Evolutionary conservation across 2,329 filamentous ascomycete genomes (phyloP).

Genomic region (Geosmithia putterillii): DNA sequence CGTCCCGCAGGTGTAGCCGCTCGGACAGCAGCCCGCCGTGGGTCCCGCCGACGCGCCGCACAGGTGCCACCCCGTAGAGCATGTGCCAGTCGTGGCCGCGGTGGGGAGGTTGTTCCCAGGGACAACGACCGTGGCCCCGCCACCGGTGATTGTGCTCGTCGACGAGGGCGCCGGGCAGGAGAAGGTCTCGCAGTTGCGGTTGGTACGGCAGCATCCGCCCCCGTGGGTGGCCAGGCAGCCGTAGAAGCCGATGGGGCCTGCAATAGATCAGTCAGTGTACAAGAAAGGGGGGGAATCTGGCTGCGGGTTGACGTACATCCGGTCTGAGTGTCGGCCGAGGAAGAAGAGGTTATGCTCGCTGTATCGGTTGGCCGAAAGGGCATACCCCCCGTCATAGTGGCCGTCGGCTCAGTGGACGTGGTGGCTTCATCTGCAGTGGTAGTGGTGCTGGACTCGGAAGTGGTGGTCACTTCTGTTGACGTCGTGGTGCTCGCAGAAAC

Average conservation of each 20-base stretch:
- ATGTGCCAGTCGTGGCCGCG: conserved; percentile 35
- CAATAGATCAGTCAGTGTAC: neutral
- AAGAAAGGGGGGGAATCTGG: neutral
- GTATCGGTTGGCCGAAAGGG: conserved; percentile 32
- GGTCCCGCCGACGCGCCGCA: conserved; percentile 41
- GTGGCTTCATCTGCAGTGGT: conserved; percentile 3
- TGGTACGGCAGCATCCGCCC: conserved; percentile 77
- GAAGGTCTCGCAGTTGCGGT: conserved; percentile 70
- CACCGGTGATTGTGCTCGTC: conserved; percentile 55
- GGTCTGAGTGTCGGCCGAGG: conserved; percentile 19
- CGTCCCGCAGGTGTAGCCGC: conserved; percentile 60
- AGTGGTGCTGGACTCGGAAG: conserved; percentile 7
- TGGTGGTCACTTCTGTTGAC: conserved; percentile 22
- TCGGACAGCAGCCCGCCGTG: conserved; percentile 75
- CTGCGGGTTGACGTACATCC: conserved; percentile 32
- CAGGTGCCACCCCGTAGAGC: conserved; percentile 73
- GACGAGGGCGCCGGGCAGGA: conserved; percentile 54
- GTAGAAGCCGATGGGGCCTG: conserved; percentile 72
- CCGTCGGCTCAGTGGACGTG: conserved; percentile 15
- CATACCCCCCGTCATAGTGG: conserved; percentile 25
- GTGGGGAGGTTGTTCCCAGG: conserved; percentile 26
- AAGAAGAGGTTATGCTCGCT: conserved; percentile 10
- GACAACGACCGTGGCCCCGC: conserved; percentile 60
- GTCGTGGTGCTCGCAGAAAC: conserved; percentile 5
- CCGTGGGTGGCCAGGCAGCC: conserved; percentile 76